Evolutionary conservation across 75 land plant genomes (phyloP).

Genomic region (Sequoiadendron giganteum): DNA sequence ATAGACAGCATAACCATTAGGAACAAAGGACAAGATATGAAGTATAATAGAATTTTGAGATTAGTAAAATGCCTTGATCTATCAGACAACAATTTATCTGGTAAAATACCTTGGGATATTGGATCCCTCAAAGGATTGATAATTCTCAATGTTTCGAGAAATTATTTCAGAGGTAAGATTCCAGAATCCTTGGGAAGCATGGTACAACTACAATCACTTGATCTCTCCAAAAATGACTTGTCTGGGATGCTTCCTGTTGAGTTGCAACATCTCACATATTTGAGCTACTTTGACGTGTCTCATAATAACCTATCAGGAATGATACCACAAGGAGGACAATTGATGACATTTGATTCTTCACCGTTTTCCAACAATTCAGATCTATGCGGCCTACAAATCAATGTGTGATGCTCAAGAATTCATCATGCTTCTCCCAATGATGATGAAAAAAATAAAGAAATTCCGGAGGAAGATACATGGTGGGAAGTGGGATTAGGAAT

Average conservation of each 20-base stretch:
- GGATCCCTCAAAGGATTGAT: not conserved
- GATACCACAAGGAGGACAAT: not conserved
- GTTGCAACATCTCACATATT: not conserved
- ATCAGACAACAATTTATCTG: not conserved
- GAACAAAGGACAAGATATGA: not conserved
- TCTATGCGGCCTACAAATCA: not conserved
- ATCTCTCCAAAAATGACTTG: not conserved
- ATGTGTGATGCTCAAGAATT: not conserved
- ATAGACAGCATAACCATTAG: not conserved
- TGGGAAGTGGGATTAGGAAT: not conserved
- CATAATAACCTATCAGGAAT: not conserved
- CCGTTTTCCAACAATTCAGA: not conserved
- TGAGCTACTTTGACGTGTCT: not conserved
- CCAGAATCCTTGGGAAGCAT: not conserved
- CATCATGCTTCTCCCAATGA: not conserved
- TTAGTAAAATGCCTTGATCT: not conserved
- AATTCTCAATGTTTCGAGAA: not conserved
- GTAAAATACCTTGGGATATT: not conserved
- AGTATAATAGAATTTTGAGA: not conserved
- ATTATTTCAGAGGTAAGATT: not conserved
- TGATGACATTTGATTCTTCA: not conserved
- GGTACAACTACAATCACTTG: not conserved
- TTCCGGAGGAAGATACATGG: too few relatives aligned
- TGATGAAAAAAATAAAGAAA: too few relatives aligned
- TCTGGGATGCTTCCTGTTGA: not conserved